A percentile compares a stretch with the other conserved stretches of the same genome.
Evolutionary conservation across 2,329 filamentous ascomycete species (phyloP).

Genomic region (Talaromyces sp.): DNA sequence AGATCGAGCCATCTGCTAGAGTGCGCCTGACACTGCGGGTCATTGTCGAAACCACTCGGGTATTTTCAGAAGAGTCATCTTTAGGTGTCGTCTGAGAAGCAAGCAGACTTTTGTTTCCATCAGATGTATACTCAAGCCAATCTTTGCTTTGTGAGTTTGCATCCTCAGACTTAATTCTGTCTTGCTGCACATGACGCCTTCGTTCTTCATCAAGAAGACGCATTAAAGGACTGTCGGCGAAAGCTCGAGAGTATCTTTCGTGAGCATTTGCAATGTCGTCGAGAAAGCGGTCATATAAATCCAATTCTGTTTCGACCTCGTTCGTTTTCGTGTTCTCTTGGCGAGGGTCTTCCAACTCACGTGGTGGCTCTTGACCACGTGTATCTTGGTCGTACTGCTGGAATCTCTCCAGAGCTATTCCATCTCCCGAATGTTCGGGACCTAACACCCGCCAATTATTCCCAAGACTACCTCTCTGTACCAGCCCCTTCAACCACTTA

Average conservation of each 20-base stretch:
- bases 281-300: conserved; percentile 52
- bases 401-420: conserved; percentile 24
- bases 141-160: conserved; percentile 24
- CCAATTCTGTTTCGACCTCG: conserved; percentile 47
- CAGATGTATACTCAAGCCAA: conserved; percentile 25
- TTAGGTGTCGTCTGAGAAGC: conserved; percentile 18
- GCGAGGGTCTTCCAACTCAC: conserved; percentile 5
- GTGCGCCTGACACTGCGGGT: conserved; percentile 56
- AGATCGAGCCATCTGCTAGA: conserved; percentile 56
- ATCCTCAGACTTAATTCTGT: conserved; percentile 18
- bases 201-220: conserved; percentile 35
- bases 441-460: conserved; percentile 36
- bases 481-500: conserved; percentile 41
- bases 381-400: conserved; percentile 4
- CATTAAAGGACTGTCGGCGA: conserved; percentile 35
- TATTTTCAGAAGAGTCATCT: conserved; percentile 23
- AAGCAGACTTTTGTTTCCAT: conserved; percentile 15
- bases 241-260: conserved; percentile 29
- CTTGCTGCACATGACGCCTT: conserved; percentile 25
- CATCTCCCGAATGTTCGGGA: conserved; percentile 23
- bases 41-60: conserved; percentile 52
- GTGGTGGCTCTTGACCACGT: neutral
- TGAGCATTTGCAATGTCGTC: conserved; percentile 33
- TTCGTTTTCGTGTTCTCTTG: conserved; percentile 22
- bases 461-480: conserved; percentile 43